A percentile compares a stretch with the other conserved stretches of the same genome.
Conservation (phyloP, 768 basidiomycete species). For the Neoboletus brunneissimus region DNA sequence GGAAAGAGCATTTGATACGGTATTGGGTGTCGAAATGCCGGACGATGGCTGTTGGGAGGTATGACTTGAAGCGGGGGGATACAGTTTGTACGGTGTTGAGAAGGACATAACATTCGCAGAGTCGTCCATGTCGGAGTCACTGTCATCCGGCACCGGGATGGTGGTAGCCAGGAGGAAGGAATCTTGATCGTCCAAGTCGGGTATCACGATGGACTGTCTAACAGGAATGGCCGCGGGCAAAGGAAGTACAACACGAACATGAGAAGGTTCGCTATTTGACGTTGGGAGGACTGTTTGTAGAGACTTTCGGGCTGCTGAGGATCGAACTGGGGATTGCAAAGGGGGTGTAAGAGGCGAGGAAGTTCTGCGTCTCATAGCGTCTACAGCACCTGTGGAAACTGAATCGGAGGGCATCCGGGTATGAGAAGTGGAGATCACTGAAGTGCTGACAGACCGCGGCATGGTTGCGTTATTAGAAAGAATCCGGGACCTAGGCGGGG, state of each 20-base stretch:
- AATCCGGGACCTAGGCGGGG: conserved; percentile 41
- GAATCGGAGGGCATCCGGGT: conserved; percentile 46
- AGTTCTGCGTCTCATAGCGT: conserved; percentile 40
- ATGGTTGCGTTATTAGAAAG: conserved; percentile 36
- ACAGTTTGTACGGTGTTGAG: conserved; percentile 59
- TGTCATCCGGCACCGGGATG: conserved; percentile 74
- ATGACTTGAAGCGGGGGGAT: conserved; percentile 39
- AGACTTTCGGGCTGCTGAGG: conserved; percentile 39
- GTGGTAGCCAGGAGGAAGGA: conserved; percentile 67
- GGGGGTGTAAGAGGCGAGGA: conserved; percentile 47
- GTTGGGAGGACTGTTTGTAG: conserved; percentile 38
- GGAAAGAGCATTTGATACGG: conserved; percentile 59
- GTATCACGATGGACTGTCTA: conserved; percentile 44
- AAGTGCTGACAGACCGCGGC: conserved; percentile 44
- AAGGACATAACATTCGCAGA: conserved; percentile 69
- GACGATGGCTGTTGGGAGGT: conserved; percentile 48
- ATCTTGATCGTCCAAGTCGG: conserved; percentile 48
- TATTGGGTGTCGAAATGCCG: conserved; percentile 44
- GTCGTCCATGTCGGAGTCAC: conserved; percentile 61
- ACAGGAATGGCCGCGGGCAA: conserved; percentile 33
- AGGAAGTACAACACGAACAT: conserved; percentile 12
- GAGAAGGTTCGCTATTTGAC: conserved; percentile 28
- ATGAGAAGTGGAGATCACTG: conserved; percentile 35
- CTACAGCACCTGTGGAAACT: conserved; percentile 15
- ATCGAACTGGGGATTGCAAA: conserved; percentile 31